These are phyloP conservation scores for Cyberlindnera sargentensis DNA, from an alignment of 805 yeast species.

Conservation along the genomic window DNA sequence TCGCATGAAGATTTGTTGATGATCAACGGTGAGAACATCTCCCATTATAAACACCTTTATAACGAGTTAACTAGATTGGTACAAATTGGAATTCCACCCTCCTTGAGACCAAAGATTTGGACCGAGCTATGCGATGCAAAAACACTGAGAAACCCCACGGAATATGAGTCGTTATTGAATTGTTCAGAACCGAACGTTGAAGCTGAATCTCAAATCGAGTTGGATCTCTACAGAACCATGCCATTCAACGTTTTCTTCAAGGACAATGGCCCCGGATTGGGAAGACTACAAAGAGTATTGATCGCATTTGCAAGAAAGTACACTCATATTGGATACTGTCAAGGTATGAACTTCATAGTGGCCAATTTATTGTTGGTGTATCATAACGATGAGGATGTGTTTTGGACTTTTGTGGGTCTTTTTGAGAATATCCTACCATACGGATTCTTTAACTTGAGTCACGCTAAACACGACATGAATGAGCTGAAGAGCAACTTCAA, in stretches of 20 bases:
- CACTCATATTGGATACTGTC: conserved; percentile 47
- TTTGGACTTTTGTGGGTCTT: conserved; percentile 44
- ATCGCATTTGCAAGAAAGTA: conserved; percentile 42
- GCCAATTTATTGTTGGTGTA: conserved; percentile 41
- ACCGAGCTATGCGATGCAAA: conserved; percentile 46
- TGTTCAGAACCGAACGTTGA: conserved; percentile 20
- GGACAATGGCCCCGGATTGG: conserved; percentile 47
- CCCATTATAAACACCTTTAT: conserved; percentile 17
- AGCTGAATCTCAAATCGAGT: conserved; percentile 41
- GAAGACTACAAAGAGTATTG: conserved; percentile 38
- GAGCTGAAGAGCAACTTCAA: conserved; percentile 30
- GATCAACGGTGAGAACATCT: conserved; percentile 32
- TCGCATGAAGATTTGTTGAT: conserved; percentile 31
- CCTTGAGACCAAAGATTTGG: conserved; percentile 44
- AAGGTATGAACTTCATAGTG: conserved; percentile 55
- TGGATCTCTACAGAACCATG: conserved; percentile 49
- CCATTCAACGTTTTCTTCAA: conserved; percentile 48
- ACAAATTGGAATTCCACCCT: conserved; percentile 41
- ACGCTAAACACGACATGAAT: conserved; percentile 34
- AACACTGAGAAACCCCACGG: conserved; percentile 37
- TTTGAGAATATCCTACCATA: conserved; percentile 42
- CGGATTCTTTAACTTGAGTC: conserved; percentile 31
- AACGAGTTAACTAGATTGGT: conserved; percentile 31
- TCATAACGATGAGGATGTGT: conserved; percentile 43
- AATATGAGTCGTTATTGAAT: conserved; percentile 30